Evolutionary conservation across 2,329 filamentous ascomycete species (phyloP), one percentile per base, ranked within the genome.

Genomic region (Clarireedia homoeocarpa): DNA sequence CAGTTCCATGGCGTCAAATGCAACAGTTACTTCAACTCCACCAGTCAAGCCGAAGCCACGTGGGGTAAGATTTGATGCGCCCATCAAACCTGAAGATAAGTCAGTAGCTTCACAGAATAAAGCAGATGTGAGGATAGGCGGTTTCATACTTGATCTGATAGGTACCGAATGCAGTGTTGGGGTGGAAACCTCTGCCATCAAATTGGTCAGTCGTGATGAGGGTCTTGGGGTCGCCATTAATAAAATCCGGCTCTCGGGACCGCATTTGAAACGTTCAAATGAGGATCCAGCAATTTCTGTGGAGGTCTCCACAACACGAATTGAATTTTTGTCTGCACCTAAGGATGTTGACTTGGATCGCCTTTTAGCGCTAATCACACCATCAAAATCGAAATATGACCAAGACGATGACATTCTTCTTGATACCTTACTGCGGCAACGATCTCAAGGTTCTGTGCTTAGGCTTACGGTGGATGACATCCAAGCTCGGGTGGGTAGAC

Each of bases 401-500:
- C 83, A 85, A 48, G 88, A 95, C 58, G 90, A 96, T 64, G 92
- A 97, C 65, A 95, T 99, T 58, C 85, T 99, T 77, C 82, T 99
- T 23, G 92, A 97, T 64, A 96, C 90, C 0, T 77, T 99, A 0
- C 74, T 97, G 14, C 81, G 89, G 23, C 94, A 99, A 70, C 79
- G 94, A 58, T 81, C 86, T 53, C 92, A 96, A 71, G 94, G 92
- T 0, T 85, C 88, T 9, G 86, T 97, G 6, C 74, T 96, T 30
- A 84, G 89, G 49, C 70, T 88, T 5, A 83, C 80, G 3, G 68
- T 95, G 5, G 84, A 84, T 27, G 78, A 79, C 27, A 71, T 91
- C 17, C 82, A 84, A 51, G 73, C 85, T 23, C 75, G 79, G 4
- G 73, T 94, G 15, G 76, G 77, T 6, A 82, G 84, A 59, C 71